Conservation (phyloP, 257 asterid genomes). For the Nicotiana obtusifolia region DNA sequence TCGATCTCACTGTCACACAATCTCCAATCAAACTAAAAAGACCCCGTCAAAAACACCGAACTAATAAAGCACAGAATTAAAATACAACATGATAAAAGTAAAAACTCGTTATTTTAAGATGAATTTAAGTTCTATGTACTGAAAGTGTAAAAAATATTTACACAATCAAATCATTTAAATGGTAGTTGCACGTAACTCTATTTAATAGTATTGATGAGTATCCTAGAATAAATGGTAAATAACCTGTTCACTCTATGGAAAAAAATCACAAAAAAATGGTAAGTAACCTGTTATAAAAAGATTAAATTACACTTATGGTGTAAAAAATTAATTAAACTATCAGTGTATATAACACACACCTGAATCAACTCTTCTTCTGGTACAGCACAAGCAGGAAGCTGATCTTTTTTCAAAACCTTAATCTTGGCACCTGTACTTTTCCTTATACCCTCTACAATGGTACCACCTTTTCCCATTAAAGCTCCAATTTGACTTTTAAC, state of each 20-base stretch:
- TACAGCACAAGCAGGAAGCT: conserved; percentile 39
- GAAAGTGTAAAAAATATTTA: no score
- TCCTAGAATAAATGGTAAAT: no score
- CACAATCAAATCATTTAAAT: no score
- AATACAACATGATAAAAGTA: neutral
- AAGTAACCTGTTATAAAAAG: no score
- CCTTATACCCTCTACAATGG: conserved; percentile 32
- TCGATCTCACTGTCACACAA: neutral
- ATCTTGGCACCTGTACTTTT: conserved; percentile 42
- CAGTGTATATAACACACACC: conserved; percentile 19
- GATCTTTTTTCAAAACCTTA: conserved; percentile 38
- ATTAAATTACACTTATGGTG: no score
- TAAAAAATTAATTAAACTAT: no score
- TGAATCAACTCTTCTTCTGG: conserved; percentile 52
- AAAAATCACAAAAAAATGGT: no score
- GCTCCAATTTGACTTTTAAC: conserved; percentile 37
- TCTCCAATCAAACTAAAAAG: neutral
- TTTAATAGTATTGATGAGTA: no score
- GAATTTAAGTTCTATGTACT: no score
- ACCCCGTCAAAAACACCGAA: neutral
- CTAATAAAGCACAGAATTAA: neutral
- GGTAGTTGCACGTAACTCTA: no score
- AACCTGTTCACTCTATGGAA: no score
- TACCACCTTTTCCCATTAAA: conserved; percentile 51
- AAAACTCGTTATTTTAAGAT: neutral